These are phyloP conservation scores for Trichoderma breve DNA, from an alignment of 2,329 filamentous ascomycete genomes.

Conservation along the genomic window DNA sequence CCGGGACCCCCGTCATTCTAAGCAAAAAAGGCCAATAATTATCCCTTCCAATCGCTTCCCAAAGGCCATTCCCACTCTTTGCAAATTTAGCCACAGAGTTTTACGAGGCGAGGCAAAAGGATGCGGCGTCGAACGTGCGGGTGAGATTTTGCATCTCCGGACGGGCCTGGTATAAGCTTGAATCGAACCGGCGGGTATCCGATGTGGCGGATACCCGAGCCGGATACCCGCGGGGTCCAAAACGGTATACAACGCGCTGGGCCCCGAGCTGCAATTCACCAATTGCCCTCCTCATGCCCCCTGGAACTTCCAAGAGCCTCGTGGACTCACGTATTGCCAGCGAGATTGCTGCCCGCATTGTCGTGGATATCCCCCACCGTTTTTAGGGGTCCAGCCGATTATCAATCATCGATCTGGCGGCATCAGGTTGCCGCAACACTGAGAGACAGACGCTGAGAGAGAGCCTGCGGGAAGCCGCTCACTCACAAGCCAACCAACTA, in stretches of 20 bases:
- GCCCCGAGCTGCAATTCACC: not conserved
- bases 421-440: conserved; percentile 7
- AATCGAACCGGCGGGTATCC: conserved; percentile 3
- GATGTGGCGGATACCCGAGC: conserved; percentile 17
- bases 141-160: not conserved
- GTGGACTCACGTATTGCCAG: not conserved
- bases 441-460: not conserved
- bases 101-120: not conserved
- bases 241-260: conserved; percentile 5
- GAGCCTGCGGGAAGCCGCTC: not conserved
- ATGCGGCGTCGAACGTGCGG: not conserved
- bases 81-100: not conserved
- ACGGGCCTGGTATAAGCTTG: not conserved
- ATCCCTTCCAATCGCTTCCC: not conserved
- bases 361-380: conserved; percentile 8
- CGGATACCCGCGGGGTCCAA: conserved; percentile 17
- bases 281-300: not conserved
- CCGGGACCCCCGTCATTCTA: not conserved
- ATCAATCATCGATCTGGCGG: not conserved
- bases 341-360: not conserved
- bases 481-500: not conserved
- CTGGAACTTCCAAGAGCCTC: not conserved
- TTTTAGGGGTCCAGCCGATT: not conserved
- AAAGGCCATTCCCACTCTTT: not conserved
- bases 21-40: not conserved